Evolutionary conservation across 2,329 filamentous ascomycete species (phyloP), one percentile per base, ranked within the genome.

Genomic region (Pseudocercospora eumusae): DNA sequence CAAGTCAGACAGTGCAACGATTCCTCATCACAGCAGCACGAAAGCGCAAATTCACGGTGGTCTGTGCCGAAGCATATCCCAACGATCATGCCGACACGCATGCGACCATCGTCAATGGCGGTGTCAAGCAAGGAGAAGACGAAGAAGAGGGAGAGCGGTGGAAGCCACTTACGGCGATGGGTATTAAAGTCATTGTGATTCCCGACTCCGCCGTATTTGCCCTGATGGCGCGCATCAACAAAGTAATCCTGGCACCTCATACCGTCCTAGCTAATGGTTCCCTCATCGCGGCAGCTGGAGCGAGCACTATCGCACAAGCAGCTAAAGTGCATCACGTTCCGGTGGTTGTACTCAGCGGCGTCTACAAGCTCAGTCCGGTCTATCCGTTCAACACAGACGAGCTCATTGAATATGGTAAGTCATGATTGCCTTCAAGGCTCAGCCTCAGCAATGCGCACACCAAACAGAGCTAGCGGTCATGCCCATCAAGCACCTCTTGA

Each of bases 211-310:
- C 92, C 9, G 84, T 96, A 58, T 96, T 93, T 79, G 92, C 93
- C 0, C 90, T 98, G 71, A 98, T 99, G 91, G 90, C 93, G 8
- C 87, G 90, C 63, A 91, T 97, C 70, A 96, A 93, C 82, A 97
- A 97, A 79, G 93, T 99, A 64, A 90, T 99, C 54, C 82, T 99
- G 6, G 89, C 90, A 11, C 93, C 93, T 5, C 89, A 93, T 72
- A 89, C 90, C 3, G 91, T 99, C 27, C 86, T 96, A 50, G 91
- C 91, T 55, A 95, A 96, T 71, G 95, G 95, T 56, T 90, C 90
- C 6, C 85, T 96, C 25, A 84, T 98, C 27, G 90, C 92, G 18
- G 89, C 92, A 44, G 87, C 90, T 4, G 95, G 95, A n/a, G 90
- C 91, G 9, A 87, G 86, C 20, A 86, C 90, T 44, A 90, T 98